A percentile compares a stretch with the other conserved stretches of the same genome.
Conservation (phyloP, 2,329 filamentous ascomycete species). For the Hyphodiscus sp. region DNA sequence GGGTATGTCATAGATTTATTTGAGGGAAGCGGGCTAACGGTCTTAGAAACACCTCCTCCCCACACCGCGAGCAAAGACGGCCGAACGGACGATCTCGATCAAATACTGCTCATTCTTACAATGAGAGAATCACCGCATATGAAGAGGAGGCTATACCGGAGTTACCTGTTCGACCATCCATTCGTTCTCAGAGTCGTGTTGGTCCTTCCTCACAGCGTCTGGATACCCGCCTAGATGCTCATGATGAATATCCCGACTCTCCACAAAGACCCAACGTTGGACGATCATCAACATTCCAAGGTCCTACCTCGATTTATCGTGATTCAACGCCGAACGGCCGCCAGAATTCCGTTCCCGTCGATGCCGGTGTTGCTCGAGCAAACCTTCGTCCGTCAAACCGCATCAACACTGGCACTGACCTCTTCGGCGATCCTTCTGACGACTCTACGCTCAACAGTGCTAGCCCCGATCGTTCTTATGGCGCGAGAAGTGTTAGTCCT, state of each 20-base stretch:
- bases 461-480: conserved; percentile 42
- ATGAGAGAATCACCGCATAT: conserved; percentile 49
- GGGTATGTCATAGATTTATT: conserved; percentile 37
- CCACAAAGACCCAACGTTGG: conserved; percentile 39
- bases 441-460: conserved; percentile 42
- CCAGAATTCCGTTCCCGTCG: conserved; percentile 41
- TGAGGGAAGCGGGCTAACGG: conserved; percentile 5
- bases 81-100: conserved; percentile 43
- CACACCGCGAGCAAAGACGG: conserved; percentile 20
- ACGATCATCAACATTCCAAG: conserved; percentile 53
- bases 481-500: conserved; percentile 46
- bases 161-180: conserved; percentile 38
- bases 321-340: conserved; percentile 43
- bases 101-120: conserved; percentile 58
- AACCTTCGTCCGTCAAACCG: conserved; percentile 28
- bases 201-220: conserved; percentile 22
- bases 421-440: conserved; percentile 45
- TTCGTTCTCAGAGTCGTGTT: conserved; percentile 37
- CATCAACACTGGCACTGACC: conserved; percentile 30
- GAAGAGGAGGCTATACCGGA: conserved; percentile 40
- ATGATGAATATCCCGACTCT: conserved; percentile 28
- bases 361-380: conserved; percentile 35
- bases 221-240: conserved; percentile 15
- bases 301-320: conserved; percentile 44
- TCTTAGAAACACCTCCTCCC: conserved; percentile 23